Conservation (phyloP, 2,329 filamentous ascomycete species). For the Phyllosticta citribraziliensis region DNA sequence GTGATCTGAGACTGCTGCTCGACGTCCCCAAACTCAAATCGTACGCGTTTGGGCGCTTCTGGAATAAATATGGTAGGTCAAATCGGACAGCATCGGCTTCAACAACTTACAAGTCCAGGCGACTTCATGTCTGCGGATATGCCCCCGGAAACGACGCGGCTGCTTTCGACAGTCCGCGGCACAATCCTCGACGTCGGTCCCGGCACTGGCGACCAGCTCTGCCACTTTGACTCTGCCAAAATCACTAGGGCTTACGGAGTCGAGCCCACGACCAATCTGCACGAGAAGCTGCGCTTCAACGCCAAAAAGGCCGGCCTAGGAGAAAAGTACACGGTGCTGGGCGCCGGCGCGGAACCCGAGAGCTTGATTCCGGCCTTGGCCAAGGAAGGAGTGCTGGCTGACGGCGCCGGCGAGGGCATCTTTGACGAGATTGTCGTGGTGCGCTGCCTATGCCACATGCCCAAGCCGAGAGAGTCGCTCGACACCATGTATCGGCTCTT, state of each 20-base stretch:
- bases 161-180: conserved; percentile 22
- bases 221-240: conserved; percentile 32
- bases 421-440: conserved; percentile 48
- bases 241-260: conserved; percentile 44
- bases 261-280: conserved; percentile 42
- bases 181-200: conserved; percentile 35
- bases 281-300: conserved; percentile 33
- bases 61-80: conserved; percentile 21
- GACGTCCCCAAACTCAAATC: conserved; percentile 21
- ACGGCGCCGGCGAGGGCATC: conserved; percentile 26
- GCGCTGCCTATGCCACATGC: conserved; percentile 46
- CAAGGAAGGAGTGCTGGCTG: conserved; percentile 31
- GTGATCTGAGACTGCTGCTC: conserved; percentile 19
- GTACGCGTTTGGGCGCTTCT: conserved; percentile 26
- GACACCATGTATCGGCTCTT: conserved; percentile 40
- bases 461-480: conserved; percentile 36
- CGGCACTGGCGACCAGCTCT: conserved; percentile 43
- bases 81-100: conserved; percentile 26
- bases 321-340: conserved; percentile 41
- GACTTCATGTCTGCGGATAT: conserved; percentile 27
- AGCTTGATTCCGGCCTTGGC: conserved; percentile 36
- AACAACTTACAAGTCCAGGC: conserved; percentile 14
- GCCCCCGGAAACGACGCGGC: conserved; percentile 20
- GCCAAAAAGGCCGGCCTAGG: conserved; percentile 32
- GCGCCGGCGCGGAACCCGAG: conserved; percentile 37